Evolutionary conservation across 805 yeast genomes (phyloP).

Genomic region (Phaffomyces opuntiae): DNA sequence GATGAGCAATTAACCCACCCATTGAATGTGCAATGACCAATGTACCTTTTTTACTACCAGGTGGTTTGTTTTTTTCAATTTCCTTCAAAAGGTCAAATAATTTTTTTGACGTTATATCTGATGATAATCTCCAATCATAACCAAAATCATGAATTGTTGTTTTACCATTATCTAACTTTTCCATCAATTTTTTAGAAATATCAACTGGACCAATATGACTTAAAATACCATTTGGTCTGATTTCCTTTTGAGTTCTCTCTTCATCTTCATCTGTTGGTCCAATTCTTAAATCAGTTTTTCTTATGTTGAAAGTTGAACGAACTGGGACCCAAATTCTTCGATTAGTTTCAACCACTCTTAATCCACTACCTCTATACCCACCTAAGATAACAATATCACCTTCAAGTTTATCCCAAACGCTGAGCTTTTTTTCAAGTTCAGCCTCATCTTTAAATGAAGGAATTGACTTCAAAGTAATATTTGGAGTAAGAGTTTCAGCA

Average conservation of each 20-base stretch:
- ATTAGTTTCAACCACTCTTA: conserved; percentile 57
- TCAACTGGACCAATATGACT: conserved; percentile 87
- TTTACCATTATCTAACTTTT: conserved; percentile 50
- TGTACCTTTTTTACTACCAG: conserved; percentile 46
- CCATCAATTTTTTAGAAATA: conserved; percentile 54
- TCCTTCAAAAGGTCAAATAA: conserved; percentile 41
- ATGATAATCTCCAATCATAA: conserved; percentile 89
- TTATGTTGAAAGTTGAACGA: conserved; percentile 73
- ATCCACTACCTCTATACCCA: conserved; percentile 80
- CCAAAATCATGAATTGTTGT: conserved; percentile 68
- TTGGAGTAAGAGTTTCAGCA: conserved; percentile 50
- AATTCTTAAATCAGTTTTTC: conserved; percentile 59
- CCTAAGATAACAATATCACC: conserved; percentile 82
- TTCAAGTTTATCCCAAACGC: conserved; percentile 49
- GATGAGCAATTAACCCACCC: conserved; percentile 89
- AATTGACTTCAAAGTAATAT: conserved; percentile 21
- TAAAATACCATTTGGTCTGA: conserved; percentile 71
- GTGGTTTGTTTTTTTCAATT: conserved; percentile 33
- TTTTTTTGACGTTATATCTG: conserved; percentile 45
- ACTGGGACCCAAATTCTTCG: conserved; percentile 82
- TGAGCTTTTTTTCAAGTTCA: conserved; percentile 25
- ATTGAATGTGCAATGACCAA: conserved; percentile 83
- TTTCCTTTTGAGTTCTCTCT: conserved; percentile 37
- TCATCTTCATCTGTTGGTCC: conserved; percentile 77
- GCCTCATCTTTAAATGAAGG: conserved; percentile 14